Conservation (phyloP, 2,329 filamentous ascomycete species). For the Mariannaea sp. region DNA sequence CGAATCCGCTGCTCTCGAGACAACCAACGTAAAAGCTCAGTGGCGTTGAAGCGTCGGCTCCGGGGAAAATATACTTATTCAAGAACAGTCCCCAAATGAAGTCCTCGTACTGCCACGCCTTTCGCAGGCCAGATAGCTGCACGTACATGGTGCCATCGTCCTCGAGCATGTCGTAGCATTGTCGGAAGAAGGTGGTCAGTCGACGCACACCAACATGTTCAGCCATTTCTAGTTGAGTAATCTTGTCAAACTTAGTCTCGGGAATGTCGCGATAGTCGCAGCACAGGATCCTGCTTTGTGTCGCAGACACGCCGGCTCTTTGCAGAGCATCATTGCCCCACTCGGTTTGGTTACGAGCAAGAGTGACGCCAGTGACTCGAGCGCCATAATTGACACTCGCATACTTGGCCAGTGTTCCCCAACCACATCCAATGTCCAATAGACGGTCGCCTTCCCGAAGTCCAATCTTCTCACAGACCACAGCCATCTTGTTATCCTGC, state of each 20-base stretch:
- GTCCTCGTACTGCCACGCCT: constrained; percentile 95
- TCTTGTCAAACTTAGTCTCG: constrained; percentile 85
- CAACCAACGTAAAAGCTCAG: constrained; percentile 81
- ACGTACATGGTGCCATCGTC: constrained; percentile 94
- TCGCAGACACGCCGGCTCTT: constrained; percentile 75
- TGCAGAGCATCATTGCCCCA: constrained; percentile 90
- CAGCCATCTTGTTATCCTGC: constrained; percentile 92
- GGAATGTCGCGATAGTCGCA: constrained; percentile 95
- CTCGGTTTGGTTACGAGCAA: constrained; percentile 89
- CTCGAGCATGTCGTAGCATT: constrained; percentile 91
- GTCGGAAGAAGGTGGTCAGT: constrained; percentile 75
- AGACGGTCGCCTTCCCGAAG: constrained; percentile 78
- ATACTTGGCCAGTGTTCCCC: constrained; percentile 90
- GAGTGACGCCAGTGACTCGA: constrained; percentile 81
- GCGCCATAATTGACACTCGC: constrained; percentile 88
- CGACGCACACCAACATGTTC: constrained; percentile 94
- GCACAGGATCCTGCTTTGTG: constrained; percentile 86
- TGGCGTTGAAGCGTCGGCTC: constrained; percentile 89
- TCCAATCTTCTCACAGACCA: constrained; percentile 92
- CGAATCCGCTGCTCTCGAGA: constrained; percentile 68
- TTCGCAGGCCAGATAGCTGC: constrained; percentile 87
- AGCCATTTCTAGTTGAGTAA: constrained; percentile 95
- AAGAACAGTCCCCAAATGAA: constrained; percentile 96
- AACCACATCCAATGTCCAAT: constrained; percentile 93
- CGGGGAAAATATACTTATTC: constrained; percentile 98